phyloP scores from a whole-genome alignment of 805 yeast species.

The Wickerhamiella domercqiae region DNA sequence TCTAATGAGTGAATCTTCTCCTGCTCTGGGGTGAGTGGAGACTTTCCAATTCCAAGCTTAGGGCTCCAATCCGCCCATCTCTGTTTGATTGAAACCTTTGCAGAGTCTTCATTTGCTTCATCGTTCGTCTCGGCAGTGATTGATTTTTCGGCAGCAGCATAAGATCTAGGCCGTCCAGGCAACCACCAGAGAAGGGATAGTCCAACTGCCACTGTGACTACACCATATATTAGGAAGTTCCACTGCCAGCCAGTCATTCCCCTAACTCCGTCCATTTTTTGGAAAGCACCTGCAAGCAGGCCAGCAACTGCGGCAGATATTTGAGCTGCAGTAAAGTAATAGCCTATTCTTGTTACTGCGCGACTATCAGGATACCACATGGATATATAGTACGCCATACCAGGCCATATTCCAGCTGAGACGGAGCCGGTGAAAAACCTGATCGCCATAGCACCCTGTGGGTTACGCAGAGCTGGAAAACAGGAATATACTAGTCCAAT shows the following conservation, averaged over 20 bases:
- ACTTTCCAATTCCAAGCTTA: not conserved
- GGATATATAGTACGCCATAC: conserved; percentile 67
- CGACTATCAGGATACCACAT: conserved; percentile 75
- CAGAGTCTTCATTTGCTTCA: not conserved
- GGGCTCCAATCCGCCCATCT: not conserved
- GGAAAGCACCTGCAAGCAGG: conserved; percentile 75
- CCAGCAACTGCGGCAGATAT: conserved; percentile 84
- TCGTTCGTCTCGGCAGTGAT: not conserved
- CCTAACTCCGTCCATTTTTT: conserved; percentile 53
- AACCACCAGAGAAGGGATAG: conserved; percentile 63
- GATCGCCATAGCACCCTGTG: conserved; percentile 50
- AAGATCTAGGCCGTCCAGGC: conserved; percentile 52
- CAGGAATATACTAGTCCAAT: conserved; percentile 70
- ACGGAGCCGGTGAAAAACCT: conserved; percentile 61
- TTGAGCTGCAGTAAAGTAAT: conserved; percentile 84
- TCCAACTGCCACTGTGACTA: conserved; percentile 49
- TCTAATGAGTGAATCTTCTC: conserved; percentile 42
- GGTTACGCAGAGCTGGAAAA: conserved; percentile 42
- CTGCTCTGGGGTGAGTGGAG: conserved; percentile 35
- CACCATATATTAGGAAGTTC: conserved; percentile 68
- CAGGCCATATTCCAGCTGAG: conserved; percentile 87
- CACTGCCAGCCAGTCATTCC: conserved; percentile 79
- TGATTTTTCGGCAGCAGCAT: conserved; percentile 6
- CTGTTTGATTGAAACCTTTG: not conserved
- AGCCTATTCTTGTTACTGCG: conserved; percentile 66